Evolutionary conservation across 495 filamentous ascomycete genomes (phyloP), one percentile per base, ranked within the genome.

Genomic region (Trichoderma asperelloides): DNA sequence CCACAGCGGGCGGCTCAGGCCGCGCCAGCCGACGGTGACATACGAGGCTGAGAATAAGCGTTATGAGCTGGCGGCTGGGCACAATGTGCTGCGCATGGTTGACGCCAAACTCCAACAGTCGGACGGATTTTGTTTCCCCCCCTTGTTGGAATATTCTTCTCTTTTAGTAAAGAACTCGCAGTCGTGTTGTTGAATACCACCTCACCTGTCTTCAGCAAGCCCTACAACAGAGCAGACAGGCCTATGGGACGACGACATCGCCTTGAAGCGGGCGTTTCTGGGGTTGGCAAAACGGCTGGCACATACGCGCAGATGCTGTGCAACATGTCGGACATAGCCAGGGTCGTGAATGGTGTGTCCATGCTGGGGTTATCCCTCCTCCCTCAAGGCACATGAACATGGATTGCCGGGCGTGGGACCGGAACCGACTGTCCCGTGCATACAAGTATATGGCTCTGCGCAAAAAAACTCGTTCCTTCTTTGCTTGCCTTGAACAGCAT

Each of bases 1-100:
- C 55, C 55, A 60, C 55, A 60, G 55, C 55, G 55, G 55, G 55
- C 55, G 55, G 55, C 15, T 60, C 23, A 60, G 25, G 55, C 55
- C 55, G 55, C 55, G 55, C 55, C 55, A 60, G 55, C 55, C 55
- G 55, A 60, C 27, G 21, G 55, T 30, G 55, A 60, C 55, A 60
- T 28, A 30, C 23, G 23, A 60, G 55, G 55, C 55, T 60, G 55
- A 60, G 23, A 25, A 37, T 37, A 37, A 37, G 33, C 33, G 33
- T 37, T 37, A 37, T 37, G 33, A 37, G 33, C 33, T 37, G 33
- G 33, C 33, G 33, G 33, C 33, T 37, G 33, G 30, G 33, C 33
- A 18, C 55, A 60, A 60, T 60, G 27, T 21, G 18, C 47, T 45
- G 18, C 47, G 33, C 33, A 37, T 37, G 33, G 0, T 7, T 37